phyloP scores from a whole-genome alignment of 352 stramenopile genomes.

The Pythium folliculosum region DNA sequence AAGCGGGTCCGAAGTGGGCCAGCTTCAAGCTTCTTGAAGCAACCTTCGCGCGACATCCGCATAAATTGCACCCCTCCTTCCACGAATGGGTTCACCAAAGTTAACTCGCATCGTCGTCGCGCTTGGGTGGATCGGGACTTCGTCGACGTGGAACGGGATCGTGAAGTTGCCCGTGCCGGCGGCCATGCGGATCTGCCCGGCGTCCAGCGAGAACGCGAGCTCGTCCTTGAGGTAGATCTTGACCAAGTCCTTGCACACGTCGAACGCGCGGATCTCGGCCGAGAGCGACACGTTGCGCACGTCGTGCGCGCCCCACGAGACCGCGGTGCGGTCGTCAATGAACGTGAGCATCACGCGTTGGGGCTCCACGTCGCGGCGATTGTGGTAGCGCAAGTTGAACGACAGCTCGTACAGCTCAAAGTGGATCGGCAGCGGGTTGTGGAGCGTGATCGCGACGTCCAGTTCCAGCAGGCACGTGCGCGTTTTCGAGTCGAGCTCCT shows the following conservation, averaged over 20 bases:
- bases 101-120: not conserved
- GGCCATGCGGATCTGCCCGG: constrained; percentile 57
- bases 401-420: constrained; percentile 72
- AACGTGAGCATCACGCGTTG: constrained; percentile 44
- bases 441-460: constrained; percentile 66
- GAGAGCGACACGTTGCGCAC: constrained; percentile 66
- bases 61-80: not conserved
- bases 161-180: constrained; percentile 65
- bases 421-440: constrained; percentile 81
- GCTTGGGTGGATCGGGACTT: constrained; percentile 61
- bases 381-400: constrained; percentile 68
- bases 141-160: constrained; percentile 67
- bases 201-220: constrained; percentile 68
- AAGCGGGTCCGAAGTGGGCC: not conserved
- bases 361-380: constrained; percentile 11
- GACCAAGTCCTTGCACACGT: constrained; percentile 64
- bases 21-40: not conserved
- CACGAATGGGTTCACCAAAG: not conserved
- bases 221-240: constrained; percentile 63
- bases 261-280: constrained; percentile 57
- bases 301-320: constrained; percentile 61
- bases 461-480: constrained; percentile 72
- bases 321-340: constrained; percentile 50
- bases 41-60: constrained; percentile 15
- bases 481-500: constrained; percentile 73